Evolutionary conservation across 129 eudicot species (phyloP).

Genomic region (Smallanthus sonchifolius): DNA sequence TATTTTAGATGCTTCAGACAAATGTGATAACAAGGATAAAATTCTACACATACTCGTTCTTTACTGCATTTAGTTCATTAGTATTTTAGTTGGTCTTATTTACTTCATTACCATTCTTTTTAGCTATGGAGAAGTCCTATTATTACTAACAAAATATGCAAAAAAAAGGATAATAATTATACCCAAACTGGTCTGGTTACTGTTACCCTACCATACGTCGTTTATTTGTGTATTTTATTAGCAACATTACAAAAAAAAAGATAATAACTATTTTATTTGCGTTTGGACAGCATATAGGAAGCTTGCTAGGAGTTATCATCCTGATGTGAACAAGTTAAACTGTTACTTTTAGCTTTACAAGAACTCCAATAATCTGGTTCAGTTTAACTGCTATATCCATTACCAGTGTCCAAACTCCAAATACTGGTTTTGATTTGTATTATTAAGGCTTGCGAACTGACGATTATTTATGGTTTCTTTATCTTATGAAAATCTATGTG

Average conservation of each 20-base stretch:
- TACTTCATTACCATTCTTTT: not conserved
- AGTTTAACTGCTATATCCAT: too few species aligned
- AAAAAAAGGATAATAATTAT: conserved; percentile 5
- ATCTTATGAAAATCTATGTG: too few species aligned
- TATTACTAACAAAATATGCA: not conserved
- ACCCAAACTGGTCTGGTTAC: not conserved
- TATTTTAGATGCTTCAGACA: not conserved
- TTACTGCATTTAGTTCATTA: not conserved
- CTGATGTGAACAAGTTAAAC: too few species aligned
- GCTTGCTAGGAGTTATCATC: too few species aligned
- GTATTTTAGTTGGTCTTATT: not conserved
- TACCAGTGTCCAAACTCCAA: too few species aligned
- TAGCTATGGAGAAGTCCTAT: not conserved
- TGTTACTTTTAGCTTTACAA: too few species aligned
- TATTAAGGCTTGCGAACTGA: too few species aligned
- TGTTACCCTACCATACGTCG: not conserved
- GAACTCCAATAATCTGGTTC: too few species aligned
- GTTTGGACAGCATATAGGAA: too few species aligned
- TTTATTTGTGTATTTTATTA: not conserved
- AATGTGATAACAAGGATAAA: not conserved
- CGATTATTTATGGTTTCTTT: too few species aligned
- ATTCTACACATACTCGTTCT: not conserved
- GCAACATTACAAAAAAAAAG: conserved; percentile 1
- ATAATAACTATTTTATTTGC: too few species aligned
- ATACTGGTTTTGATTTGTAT: too few species aligned